Evolutionary conservation across 768 basidiomycete species (phyloP).

Genomic region (Boletus rex-veris): DNA sequence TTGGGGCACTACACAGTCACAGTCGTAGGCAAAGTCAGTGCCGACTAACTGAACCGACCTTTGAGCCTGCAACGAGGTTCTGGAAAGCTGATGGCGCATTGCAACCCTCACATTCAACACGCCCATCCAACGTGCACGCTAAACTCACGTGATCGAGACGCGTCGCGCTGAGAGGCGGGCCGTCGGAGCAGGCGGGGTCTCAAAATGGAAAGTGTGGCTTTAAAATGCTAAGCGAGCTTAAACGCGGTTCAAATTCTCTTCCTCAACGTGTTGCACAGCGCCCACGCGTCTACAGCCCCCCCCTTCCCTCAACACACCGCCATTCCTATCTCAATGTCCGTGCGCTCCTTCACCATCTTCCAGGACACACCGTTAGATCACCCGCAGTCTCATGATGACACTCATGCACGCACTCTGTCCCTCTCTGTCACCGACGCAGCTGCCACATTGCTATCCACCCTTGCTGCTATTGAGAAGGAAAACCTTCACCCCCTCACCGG

Average conservation of each 20-base stretch:
- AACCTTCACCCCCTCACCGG: slow-evolving; percentile 77
- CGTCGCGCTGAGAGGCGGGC: slow-evolving; percentile 21
- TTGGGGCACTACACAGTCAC: slow-evolving; percentile 1
- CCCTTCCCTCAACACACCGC: slow-evolving; percentile 1
- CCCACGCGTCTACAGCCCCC: slow-evolving; percentile 10
- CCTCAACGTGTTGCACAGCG: slow-evolving; percentile 34
- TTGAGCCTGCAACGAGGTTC: too few species aligned
- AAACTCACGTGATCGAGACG: slow-evolving; percentile 26
- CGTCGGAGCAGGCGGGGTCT: slow-evolving; percentile 35
- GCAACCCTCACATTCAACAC: not conserved
- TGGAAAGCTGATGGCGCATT: not conserved
- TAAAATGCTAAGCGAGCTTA: slow-evolving; percentile 31
- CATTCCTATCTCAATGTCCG: slow-evolving; percentile 42
- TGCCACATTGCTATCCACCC: slow-evolving; percentile 35
- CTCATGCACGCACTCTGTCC: slow-evolving; percentile 21
- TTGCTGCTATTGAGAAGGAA: slow-evolving; percentile 62
- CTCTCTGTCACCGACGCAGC: slow-evolving; percentile 22
- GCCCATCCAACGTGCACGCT: too few species aligned
- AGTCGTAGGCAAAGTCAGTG: not conserved
- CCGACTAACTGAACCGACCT: slow-evolving; percentile 2
- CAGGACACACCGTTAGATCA: slow-evolving; percentile 48
- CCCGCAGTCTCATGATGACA: slow-evolving; percentile 29
- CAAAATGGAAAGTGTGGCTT: slow-evolving; percentile 27
- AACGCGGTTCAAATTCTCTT: slow-evolving; percentile 22
- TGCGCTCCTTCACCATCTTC: slow-evolving; percentile 61